phyloP scores from a whole-genome alignment of 352 stramenopile species.

The Globisporangium irregulare region DNA sequence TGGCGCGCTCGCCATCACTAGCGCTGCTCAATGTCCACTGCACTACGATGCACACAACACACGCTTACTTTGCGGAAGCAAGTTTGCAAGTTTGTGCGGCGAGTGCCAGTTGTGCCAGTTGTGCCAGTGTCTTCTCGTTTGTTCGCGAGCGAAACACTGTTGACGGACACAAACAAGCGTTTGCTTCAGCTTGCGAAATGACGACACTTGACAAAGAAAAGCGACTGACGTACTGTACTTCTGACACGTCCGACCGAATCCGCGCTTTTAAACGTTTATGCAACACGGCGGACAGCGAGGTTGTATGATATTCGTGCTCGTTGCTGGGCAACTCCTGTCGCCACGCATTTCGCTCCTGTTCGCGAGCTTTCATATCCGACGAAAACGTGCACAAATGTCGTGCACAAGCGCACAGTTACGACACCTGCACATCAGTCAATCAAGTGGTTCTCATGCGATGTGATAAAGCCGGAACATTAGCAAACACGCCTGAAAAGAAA shows the following conservation, averaged over 20 bases:
- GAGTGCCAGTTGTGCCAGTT: background rate
- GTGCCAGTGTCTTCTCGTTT: background rate
- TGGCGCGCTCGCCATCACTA: background rate
- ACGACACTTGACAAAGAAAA: conserved; percentile 2
- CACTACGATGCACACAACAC: background rate
- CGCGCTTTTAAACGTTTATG: background rate
- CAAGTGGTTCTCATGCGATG: background rate
- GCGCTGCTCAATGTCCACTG: background rate
- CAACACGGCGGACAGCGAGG: background rate
- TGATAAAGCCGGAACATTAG: conserved; percentile 17
- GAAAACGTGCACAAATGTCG: background rate
- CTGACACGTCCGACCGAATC: background rate
- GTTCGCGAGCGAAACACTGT: background rate
- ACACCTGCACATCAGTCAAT: background rate
- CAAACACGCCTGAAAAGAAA: conserved; percentile 8
- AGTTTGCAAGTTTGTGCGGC: background rate
- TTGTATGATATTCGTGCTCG: background rate
- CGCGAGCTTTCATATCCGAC: background rate
- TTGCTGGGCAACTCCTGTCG: background rate
- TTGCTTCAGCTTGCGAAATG: conserved; percentile 6
- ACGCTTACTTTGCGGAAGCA: background rate
- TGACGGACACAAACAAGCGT: background rate
- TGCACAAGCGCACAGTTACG: background rate
- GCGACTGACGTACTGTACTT: background rate
- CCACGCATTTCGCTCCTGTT: background rate